Evolutionary conservation across 2,329 filamentous ascomycete species (phyloP).

Genomic region (Monosporascus sp.): DNA sequence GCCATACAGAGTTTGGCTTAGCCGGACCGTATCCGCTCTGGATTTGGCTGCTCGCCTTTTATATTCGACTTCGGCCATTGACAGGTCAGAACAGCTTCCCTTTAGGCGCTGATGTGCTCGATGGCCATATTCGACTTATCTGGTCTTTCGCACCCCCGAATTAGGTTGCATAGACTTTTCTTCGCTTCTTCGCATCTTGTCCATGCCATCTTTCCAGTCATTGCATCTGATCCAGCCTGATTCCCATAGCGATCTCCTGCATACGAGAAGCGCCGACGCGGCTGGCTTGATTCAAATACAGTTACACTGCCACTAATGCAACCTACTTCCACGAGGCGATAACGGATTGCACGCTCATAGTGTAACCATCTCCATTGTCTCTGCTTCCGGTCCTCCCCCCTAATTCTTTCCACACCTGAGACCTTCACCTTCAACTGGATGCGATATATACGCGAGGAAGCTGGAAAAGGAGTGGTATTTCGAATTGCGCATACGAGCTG

Average conservation of each 20-base stretch:
- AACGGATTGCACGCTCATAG: slow-evolving; percentile 11
- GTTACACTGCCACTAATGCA: slow-evolving; percentile 25
- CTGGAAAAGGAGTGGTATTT: background rate
- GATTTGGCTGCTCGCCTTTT: slow-evolving; percentile 36
- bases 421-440: background rate
- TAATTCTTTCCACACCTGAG: slow-evolving; percentile 2
- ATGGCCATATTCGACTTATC: slow-evolving; percentile 32
- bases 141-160: slow-evolving; percentile 27
- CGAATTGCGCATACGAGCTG: slow-evolving; percentile 2
- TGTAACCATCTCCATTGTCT: slow-evolving; percentile 4
- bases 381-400: slow-evolving; percentile 4
- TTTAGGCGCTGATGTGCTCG: slow-evolving; percentile 36
- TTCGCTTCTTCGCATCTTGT: slow-evolving; percentile 24
- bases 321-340: slow-evolving; percentile 24
- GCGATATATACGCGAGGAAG: background rate
- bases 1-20: slow-evolving; percentile 32
- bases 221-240: slow-evolving; percentile 18
- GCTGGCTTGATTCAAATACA: slow-evolving; percentile 20
- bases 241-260: slow-evolving; percentile 24
- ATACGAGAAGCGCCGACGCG: slow-evolving; percentile 24
- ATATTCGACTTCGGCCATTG: slow-evolving; percentile 37
- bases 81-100: slow-evolving; percentile 33
- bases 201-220: slow-evolving; percentile 19
- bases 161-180: slow-evolving; percentile 18
- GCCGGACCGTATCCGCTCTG: slow-evolving; percentile 41